Evolutionary conservation across 768 basidiomycete genomes (phyloP), one percentile per base, ranked within the genome.

Genomic region (Mycena galericulata): DNA sequence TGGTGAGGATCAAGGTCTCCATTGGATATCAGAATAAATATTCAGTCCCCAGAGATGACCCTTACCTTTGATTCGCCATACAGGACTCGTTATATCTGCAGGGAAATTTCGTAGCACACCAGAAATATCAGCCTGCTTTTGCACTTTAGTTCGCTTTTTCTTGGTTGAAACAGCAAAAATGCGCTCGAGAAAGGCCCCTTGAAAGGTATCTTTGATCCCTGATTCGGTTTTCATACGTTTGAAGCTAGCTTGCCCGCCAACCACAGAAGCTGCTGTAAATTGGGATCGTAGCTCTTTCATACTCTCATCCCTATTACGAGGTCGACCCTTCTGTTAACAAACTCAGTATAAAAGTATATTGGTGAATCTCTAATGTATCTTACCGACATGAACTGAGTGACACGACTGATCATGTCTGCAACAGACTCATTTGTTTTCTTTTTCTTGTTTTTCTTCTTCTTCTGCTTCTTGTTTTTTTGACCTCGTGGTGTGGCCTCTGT

Each of bases 311-410:
- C n/a, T 18, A 22, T 18, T 46, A 10, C 45, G n/a, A 56, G 43
- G 27, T 11, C 45, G 45, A n/a, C 20, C 45, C 18, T 22, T 32
- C 29, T 59, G 22, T n/a, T 47, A 8, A 62, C 72, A 22, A 22
- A n/a, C 10, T n/a, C 34, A 46, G 18, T 46, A 22, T 10, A 43
- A 6, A 36, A 14, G 8, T 36, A 36, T 36, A 36, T 36, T 36
- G 34, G 34, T 36, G 34, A 36, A 36, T 36, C 6, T 36, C 6
- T 9, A 22, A 46, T 10, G 22, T 22, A 5, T 18, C 45, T n/a
- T 22, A 46, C 45, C n/a, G 45, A n/a, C n/a, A 78, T 62, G 65
- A 80, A 78, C 6, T 53, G 41, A 12, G 29, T 27, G 26, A 77
- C 67, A 14, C 75, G 71, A 10, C 71, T 58, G 8, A 74, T 59